phyloP scores from a whole-genome alignment of 192 early-diverging fungal genomes.

The Gaertneriomyces sp. region DNA sequence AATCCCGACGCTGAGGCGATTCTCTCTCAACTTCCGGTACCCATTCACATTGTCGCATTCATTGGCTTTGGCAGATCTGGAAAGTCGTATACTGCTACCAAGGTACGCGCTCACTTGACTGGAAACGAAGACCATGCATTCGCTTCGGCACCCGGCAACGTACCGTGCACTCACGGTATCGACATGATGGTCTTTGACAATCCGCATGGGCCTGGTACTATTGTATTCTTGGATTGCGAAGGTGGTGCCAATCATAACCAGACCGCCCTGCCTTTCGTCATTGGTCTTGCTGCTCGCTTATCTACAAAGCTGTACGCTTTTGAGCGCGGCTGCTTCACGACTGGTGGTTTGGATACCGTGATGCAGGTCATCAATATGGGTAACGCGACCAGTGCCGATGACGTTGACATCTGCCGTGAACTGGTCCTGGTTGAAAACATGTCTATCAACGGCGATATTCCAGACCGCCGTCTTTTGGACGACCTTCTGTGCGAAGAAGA shows the following conservation, averaged over 20 bases:
- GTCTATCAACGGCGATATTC: conserved; percentile 52
- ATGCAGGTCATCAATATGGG: conserved; percentile 61
- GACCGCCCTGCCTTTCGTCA: conserved; percentile 53
- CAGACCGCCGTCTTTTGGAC: conserved; percentile 35
- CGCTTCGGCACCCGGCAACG: conserved; percentile 48
- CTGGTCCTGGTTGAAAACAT: conserved; percentile 54
- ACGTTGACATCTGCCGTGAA: conserved; percentile 41
- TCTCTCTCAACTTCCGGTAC: conserved; percentile 39
- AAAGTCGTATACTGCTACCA: conserved; percentile 44
- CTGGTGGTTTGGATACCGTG: conserved; percentile 52
- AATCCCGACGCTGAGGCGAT: conserved; percentile 42
- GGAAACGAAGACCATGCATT: conserved; percentile 41
- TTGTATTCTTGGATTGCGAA: conserved; percentile 53
- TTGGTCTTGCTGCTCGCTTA: conserved; percentile 53
- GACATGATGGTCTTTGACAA: conserved; percentile 52
- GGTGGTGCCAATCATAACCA: conserved; percentile 55
- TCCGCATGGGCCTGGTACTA: conserved; percentile 39
- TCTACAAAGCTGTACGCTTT: conserved; percentile 49
- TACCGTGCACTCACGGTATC: conserved; percentile 55
- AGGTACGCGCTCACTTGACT: conserved; percentile 30
- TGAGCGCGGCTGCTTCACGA: conserved; percentile 55
- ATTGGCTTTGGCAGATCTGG: conserved; percentile 48
- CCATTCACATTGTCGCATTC: conserved; percentile 49
- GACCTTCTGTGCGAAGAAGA: conserved; percentile 48
- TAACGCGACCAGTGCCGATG: conserved; percentile 33